phyloP scores from a whole-genome alignment of 768 basidiomycete species.

The Terana coerulea region DNA sequence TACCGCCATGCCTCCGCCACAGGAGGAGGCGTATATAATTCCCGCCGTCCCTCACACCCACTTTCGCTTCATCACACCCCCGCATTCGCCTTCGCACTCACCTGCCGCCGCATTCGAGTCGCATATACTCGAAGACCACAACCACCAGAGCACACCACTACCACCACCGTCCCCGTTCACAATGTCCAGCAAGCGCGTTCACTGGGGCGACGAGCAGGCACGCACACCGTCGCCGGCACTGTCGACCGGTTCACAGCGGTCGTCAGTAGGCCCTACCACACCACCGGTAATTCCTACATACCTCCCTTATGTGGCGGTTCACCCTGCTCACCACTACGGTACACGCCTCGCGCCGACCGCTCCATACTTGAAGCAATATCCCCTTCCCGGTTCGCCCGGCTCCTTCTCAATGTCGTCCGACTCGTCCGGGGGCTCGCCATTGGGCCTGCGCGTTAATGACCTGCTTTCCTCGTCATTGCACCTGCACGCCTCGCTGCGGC shows the following conservation, averaged over 20 bases:
- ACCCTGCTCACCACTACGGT: slow-evolving; percentile 2
- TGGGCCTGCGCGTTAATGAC: not conserved
- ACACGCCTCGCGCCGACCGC: not conserved
- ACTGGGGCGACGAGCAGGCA: slow-evolving; percentile 17
- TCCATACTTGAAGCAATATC: slow-evolving; percentile 5
- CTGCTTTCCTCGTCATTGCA: not conserved
- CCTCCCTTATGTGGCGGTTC: not conserved
- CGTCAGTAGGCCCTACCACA: slow-evolving; percentile 20
- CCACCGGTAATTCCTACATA: slow-evolving; percentile 7
- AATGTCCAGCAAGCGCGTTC: slow-evolving; percentile 23
- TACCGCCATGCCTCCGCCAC: slow-evolving; percentile 2
- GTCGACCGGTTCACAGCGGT: slow-evolving; percentile 16
- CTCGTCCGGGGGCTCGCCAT: not conserved
- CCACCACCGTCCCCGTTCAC: not conserved
- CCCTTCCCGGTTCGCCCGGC: slow-evolving; percentile 1
- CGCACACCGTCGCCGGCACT: slow-evolving; percentile 20
- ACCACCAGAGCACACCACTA: not conserved
- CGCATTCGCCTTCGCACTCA: not conserved
- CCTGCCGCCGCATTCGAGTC: no score
- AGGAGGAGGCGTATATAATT: slow-evolving; percentile 4
- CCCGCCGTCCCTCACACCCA: not conserved
- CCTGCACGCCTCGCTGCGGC: not conserved
- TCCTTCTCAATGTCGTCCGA: slow-evolving; percentile 4
- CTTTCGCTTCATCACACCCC: slow-evolving; percentile 3
- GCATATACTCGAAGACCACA: not conserved